Conservation (phyloP, 371 early-diverging fungal genomes). For the Mortierella sp. region DNA sequence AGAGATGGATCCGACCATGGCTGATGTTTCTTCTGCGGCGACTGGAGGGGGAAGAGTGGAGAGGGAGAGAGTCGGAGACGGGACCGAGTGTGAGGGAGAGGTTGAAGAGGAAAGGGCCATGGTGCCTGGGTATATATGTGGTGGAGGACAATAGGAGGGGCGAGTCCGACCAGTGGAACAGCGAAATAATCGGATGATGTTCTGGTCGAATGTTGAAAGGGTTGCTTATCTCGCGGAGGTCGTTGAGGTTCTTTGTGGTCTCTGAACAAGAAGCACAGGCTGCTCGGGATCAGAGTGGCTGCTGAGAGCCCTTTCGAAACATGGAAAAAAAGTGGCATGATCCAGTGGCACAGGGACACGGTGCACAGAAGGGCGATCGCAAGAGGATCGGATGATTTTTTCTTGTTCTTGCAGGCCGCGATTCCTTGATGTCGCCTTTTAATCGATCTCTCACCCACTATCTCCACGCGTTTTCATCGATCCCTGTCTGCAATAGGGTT, state of each 20-base stretch:
- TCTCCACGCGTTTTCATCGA: constrained; percentile 7
- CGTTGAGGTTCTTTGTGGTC: too few species aligned
- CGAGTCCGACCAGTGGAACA: neutral
- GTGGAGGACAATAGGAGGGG: neutral
- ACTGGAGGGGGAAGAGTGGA: neutral
- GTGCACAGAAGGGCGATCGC: neutral
- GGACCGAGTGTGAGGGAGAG: constrained; percentile 5
- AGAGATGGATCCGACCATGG: constrained; percentile 50
- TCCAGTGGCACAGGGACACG: constrained; percentile 1
- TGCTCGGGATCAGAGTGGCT: neutral
- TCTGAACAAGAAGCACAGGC: neutral
- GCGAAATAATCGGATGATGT: constrained; percentile 22
- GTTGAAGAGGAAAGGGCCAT: constrained; percentile 10
- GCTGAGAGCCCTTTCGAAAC: constrained; percentile 3
- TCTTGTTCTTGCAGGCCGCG: neutral
- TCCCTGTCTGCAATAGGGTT: constrained; percentile 89
- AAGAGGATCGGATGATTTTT: constrained; percentile 5
- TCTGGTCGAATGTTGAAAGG: constrained; percentile 4
- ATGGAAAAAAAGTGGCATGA: constrained; percentile 16
- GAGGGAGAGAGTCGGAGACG: constrained; percentile 3
- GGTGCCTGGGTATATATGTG: constrained; percentile 12
- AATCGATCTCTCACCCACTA: neutral
- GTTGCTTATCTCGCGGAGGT: too few species aligned
- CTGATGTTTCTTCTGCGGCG: constrained; percentile 6
- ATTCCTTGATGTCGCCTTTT: too few species aligned